Base-by-base conservation (phyloP, 108 stramenopile genomes). In the Discostella stelligeroides region DNA sequence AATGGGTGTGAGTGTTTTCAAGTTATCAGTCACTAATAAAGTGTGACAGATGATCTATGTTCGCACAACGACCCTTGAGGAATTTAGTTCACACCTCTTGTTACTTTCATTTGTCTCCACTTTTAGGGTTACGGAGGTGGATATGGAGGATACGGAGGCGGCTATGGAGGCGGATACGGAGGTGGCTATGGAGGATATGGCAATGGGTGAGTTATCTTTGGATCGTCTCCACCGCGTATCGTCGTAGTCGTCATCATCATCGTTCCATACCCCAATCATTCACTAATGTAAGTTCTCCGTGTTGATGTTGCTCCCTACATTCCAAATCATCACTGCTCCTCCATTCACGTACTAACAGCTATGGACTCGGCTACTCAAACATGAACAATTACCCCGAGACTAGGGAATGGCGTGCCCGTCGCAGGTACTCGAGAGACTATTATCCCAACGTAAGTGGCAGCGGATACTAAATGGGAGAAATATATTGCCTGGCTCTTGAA, bases 371-470 rank as follows among this genome's bases (percentile, higher is more conserved):
- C 20, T 74, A 74, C 65, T 66, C 64, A 10, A 74, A 74, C 65
- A 74, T 74, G 73, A 74, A 74, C 65, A 74, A 74, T 65, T 66
- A 66, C 58, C 73, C 73, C 65, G 73, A 74, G 40, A 64, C 64
- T 51, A 64, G 73, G 40, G 73, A 64, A 60, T 60, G 39, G 28
- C 46, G 55, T 60, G 65, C 65, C 15, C 73, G 73, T 66, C 73
- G 73, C 56, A 74, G 73, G 65, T 74, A 74, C 59, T 74, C 73
- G 38, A 74, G 73, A 50, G 73, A 74, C 49, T 66, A 64, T 34
- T 64, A 54, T 40, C 48, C 51, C 29, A 54, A 60, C 54, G 50
- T 72, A 48, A 57, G 46, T 60, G 53, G 55, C 34, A 25, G 51
- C 24, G 51, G 51, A 7, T 24, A 25, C 51, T 53, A 24, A 25